phyloP scores from a whole-genome alignment of 108 stramenopile genomes.

The Cylindrotheca fusiformis region DNA sequence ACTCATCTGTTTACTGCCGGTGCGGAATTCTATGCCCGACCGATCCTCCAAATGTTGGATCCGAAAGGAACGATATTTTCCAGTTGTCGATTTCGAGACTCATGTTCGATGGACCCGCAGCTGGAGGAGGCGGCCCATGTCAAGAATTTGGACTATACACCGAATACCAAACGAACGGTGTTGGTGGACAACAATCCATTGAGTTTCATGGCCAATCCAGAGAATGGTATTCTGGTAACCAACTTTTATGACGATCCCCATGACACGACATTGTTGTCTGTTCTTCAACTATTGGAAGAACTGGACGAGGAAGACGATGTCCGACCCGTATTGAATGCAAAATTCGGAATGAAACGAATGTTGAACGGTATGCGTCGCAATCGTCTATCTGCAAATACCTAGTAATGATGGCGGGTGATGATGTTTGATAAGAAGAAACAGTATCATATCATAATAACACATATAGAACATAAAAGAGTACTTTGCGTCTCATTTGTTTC shows the following conservation, averaged over 20 bases:
- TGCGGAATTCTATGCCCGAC: slow-evolving; percentile 94
- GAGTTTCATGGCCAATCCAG: slow-evolving; percentile 75
- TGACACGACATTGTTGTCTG: slow-evolving; percentile 87
- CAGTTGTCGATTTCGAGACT: slow-evolving; percentile 84
- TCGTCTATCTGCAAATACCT: too few relatives aligned
- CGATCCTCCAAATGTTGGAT: slow-evolving; percentile 91
- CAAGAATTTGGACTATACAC: slow-evolving; percentile 54
- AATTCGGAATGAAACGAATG: slow-evolving; percentile 76
- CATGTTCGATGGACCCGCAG: slow-evolving; percentile 70
- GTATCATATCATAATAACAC: too few relatives aligned
- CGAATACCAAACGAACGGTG: slow-evolving; percentile 54
- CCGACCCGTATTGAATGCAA: slow-evolving; percentile 70
- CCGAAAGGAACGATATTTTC: slow-evolving; percentile 82
- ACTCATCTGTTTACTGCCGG: slow-evolving; percentile 98
- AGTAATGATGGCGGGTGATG: too few relatives aligned
- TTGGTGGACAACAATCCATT: slow-evolving; percentile 96
- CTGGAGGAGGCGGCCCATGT: slow-evolving; percentile 74
- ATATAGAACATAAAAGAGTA: too few relatives aligned
- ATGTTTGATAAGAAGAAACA: too few relatives aligned
- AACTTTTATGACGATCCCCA: slow-evolving; percentile 93
- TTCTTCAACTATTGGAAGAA: slow-evolving; percentile 85
- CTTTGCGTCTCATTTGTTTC: too few relatives aligned
- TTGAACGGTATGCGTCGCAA: too few relatives aligned
- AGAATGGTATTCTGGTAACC: slow-evolving; percentile 97
- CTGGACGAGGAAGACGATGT: slow-evolving; percentile 89